Evolutionary conservation across 768 basidiomycete genomes (phyloP), one percentile per base, ranked within the genome.

Genomic region (Kwoniella sp.): DNA sequence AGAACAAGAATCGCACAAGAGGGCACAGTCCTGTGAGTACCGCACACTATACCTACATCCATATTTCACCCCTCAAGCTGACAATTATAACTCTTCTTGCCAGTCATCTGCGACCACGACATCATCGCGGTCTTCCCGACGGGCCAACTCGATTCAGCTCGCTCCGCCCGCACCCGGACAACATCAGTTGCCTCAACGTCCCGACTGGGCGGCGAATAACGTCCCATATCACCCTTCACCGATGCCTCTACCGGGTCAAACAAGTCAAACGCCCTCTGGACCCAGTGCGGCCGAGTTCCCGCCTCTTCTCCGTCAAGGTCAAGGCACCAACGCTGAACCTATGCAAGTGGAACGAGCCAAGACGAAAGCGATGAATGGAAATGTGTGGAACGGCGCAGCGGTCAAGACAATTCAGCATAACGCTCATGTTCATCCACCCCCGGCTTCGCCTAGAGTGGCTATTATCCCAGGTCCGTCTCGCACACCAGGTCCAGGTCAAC

Each of bases 151-250:
- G 5, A 72, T 73, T 20, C 54, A 52, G 9, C 52, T 77, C 1
- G 55, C 67, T 20, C 50, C 55, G 31, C 72, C 70, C 17, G 22
- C 62, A n/a, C 59, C 73, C 1, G 54, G 62, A 20, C 71, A 77
- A 60, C 72, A 73, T 53, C 76, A 68, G 17, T 60, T 77, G 9
- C 76, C 76, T 25, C 65, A 70, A n/a, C 56, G 69, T 47, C 76
- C 76, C 23, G 74, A 77, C 45, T 77, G 76, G 76, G 67, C 76
- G 15, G 72, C 73, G 4, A 71, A 74, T 51, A 74, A 76, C 53
- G 64, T 76, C 15, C 73, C 66, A 58, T 76, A 76, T 62, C 71
- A 74, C 45, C 75, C 75, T 11, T 70, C 73, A 28, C 70, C 74
- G 17, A 30, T 70, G 26, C 72, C 72, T 13, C 34, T 60, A 7